These are phyloP conservation scores for Neurospora crassa DNA, from an alignment of 2,329 filamentous ascomycete species.

Conservation along the genomic window DNA sequence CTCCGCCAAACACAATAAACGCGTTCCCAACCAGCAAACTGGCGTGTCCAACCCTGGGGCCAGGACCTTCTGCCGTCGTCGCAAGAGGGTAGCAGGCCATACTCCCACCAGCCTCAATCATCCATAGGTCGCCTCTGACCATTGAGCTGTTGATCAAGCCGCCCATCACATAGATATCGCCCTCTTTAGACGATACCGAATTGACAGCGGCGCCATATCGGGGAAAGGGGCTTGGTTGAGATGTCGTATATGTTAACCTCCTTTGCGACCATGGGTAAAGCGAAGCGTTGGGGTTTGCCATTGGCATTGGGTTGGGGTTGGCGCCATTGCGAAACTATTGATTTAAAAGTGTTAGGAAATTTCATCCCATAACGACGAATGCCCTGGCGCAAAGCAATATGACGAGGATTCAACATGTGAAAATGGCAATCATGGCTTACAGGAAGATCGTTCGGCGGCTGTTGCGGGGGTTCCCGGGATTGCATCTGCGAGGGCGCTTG, in stretches of 20 bases:
- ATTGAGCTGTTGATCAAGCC: slow-evolving; percentile 90
- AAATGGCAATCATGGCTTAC: slow-evolving; percentile 25
- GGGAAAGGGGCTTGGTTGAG: slow-evolving; percentile 80
- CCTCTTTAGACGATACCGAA: slow-evolving; percentile 84
- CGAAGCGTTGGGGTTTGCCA: slow-evolving; percentile 57
- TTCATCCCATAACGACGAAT: background rate
- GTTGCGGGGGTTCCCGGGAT: slow-evolving; percentile 15
- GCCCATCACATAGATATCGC: slow-evolving; percentile 95
- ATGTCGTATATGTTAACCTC: slow-evolving; percentile 73
- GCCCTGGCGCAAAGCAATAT: background rate
- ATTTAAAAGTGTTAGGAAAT: background rate
- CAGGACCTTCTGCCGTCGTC: slow-evolving; percentile 87
- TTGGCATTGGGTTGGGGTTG: slow-evolving; percentile 18
- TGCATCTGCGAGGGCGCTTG: slow-evolving; percentile 1
- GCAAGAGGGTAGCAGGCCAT: slow-evolving; percentile 86
- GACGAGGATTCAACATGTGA: background rate
- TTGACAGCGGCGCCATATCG: slow-evolving; percentile 97
- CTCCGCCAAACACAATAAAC: slow-evolving; percentile 97
- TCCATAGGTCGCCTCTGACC: slow-evolving; percentile 95
- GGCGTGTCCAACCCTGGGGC: slow-evolving; percentile 87
- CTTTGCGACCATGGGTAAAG: slow-evolving; percentile 96
- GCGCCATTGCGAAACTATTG: slow-evolving; percentile 45
- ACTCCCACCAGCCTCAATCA: slow-evolving; percentile 83
- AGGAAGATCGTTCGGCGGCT: slow-evolving; percentile 26
- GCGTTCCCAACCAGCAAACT: slow-evolving; percentile 94